phyloP scores from a whole-genome alignment of 495 filamentous ascomycete species.

The Thozetella sp. region DNA sequence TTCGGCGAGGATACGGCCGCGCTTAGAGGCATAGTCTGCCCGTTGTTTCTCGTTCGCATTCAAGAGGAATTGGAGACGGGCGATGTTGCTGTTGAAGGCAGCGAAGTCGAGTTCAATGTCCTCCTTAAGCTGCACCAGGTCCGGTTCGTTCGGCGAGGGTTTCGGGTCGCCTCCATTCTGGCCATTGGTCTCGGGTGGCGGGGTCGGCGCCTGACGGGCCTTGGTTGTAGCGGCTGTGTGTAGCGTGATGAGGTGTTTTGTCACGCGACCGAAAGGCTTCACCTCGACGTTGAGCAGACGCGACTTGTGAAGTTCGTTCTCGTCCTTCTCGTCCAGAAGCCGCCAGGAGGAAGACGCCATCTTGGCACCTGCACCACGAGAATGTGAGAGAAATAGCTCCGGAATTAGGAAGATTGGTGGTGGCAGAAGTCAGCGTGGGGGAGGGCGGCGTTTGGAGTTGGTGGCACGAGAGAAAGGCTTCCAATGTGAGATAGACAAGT shows the following conservation, averaged over 20 bases:
- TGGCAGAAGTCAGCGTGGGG: neutral
- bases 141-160: conserved; percentile 29
- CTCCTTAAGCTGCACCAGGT: conserved; percentile 66
- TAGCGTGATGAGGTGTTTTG: conserved; percentile 73
- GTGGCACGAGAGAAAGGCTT: neutral
- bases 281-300: conserved; percentile 92
- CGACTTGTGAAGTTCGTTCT: conserved; percentile 86
- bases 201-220: conserved; percentile 63
- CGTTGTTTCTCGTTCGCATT: conserved; percentile 85
- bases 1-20: conserved; percentile 70
- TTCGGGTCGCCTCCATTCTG: conserved; percentile 18
- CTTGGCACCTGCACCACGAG: neutral
- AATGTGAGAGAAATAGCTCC: neutral
- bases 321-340: conserved; percentile 52
- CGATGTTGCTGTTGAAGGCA: conserved; percentile 83
- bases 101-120: conserved; percentile 90
- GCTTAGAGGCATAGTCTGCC: conserved; percentile 81
- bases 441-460: neutral
- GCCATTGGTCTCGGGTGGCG: conserved; percentile 66
- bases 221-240: conserved; percentile 58
- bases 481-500: too few species aligned
- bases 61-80: conserved; percentile 84
- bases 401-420: neutral
- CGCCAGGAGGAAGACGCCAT: conserved; percentile 30
- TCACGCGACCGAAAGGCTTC: conserved; percentile 88